Conservation (phyloP, 495 filamentous ascomycete genomes). For the Talaromyces wortmannii region DNA sequence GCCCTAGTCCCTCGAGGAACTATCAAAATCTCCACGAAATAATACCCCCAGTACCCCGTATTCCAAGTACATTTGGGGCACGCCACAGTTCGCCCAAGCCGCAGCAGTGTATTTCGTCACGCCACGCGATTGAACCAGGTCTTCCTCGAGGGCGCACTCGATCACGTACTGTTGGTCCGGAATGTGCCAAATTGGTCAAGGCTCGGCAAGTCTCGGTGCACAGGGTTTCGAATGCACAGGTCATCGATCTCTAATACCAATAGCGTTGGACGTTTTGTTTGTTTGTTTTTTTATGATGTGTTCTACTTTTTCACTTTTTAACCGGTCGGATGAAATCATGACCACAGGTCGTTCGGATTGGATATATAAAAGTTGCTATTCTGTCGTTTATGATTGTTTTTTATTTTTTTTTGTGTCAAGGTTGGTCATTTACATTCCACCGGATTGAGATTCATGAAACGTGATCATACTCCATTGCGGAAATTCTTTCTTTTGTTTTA, state of each 20-base stretch:
- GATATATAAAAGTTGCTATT: too few species aligned
- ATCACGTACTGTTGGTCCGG: slow-evolving; percentile 22
- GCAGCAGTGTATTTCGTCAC: neutral
- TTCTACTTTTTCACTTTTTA: too few species aligned
- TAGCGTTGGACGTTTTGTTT: slow-evolving; percentile 5
- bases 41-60: neutral
- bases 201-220: slow-evolving; percentile 5
- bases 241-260: neutral
- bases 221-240: neutral
- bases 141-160: slow-evolving; percentile 21
- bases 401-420: too few species aligned
- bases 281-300: neutral
- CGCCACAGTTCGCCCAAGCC: neutral
- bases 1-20: neutral
- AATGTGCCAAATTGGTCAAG: slow-evolving; percentile 16
- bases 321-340: too few species aligned
- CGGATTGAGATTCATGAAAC: too few species aligned
- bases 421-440: too few species aligned
- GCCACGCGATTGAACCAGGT: neutral
- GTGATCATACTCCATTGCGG: too few species aligned
- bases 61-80: neutral
- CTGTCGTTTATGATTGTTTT: too few species aligned
- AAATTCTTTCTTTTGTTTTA: too few species aligned
- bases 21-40: neutral
- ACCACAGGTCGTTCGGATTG: too few species aligned